Evolutionary conservation across 352 stramenopile genomes (phyloP).

Genomic region (Globisporangium paroecandrum): DNA sequence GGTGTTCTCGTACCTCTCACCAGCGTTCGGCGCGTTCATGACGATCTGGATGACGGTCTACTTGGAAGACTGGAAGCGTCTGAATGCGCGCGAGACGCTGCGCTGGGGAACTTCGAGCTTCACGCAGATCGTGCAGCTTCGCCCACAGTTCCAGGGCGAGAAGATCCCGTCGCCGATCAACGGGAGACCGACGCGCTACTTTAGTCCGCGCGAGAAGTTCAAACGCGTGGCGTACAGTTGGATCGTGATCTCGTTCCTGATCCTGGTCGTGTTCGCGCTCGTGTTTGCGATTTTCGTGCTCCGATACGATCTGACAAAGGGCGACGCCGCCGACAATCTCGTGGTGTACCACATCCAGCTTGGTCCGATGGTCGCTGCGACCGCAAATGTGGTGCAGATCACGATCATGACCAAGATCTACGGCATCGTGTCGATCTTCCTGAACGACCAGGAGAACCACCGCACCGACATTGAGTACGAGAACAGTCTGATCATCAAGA

Average conservation of each 20-base stretch:
- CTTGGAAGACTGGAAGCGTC: conserved; percentile 88
- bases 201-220: conserved; percentile 58
- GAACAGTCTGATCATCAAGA: conserved; percentile 93
- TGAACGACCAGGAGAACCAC: conserved; percentile 94
- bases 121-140: conserved; percentile 62
- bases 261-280: conserved; percentile 70
- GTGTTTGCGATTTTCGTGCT: conserved; percentile 78
- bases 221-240: conserved; percentile 76
- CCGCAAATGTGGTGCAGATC: conserved; percentile 78
- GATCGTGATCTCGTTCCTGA: conserved; percentile 74
- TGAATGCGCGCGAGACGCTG: conserved; percentile 75
- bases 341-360: conserved; percentile 62
- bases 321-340: conserved; percentile 49
- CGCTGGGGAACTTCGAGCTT: conserved; percentile 81
- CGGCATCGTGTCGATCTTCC: conserved; percentile 76
- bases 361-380: conserved; percentile 64
- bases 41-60: conserved; percentile 88
- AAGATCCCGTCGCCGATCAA: conserved; percentile 75
- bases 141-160: conserved; percentile 74
- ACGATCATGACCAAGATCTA: conserved; percentile 92
- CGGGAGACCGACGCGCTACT: conserved; percentile 63
- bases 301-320: conserved; percentile 69
- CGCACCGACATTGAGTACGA: conserved; percentile 85
- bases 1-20: conserved; percentile 75
- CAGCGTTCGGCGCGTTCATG: conserved; percentile 84